A percentile compares a stretch with the other conserved stretches of the same genome.
Conservation (phyloP, 176 grass and related monocot genomes). For the Olyra latifolia region DNA sequence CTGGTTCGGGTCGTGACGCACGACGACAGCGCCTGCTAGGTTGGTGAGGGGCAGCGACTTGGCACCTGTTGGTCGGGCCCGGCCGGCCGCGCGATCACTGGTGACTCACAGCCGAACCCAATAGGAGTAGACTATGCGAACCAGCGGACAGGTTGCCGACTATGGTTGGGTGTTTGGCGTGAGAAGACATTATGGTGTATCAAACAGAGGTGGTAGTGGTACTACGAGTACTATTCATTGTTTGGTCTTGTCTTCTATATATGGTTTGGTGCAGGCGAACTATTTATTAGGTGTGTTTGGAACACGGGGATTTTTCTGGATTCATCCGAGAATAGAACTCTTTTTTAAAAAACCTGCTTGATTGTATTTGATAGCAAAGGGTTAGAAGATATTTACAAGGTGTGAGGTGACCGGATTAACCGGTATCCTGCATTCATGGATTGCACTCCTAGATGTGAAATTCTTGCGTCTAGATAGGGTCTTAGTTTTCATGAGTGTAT, state of each 20-base stretch:
- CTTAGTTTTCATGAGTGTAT: not conserved
- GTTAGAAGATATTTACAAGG: no score
- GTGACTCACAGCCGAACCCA: not conserved
- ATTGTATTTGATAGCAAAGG: no score
- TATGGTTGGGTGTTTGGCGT: not conserved
- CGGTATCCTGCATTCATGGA: no score
- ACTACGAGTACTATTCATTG: not conserved
- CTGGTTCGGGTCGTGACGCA: not conserved
- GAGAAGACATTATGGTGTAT: no score
- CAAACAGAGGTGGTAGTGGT: not conserved
- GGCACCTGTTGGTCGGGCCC: not conserved
- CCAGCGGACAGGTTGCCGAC: not conserved
- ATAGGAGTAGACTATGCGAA: not conserved
- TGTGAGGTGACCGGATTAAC: no score
- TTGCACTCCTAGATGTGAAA: no score
- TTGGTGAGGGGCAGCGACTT: constrained; percentile 8
- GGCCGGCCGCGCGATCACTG: not conserved
- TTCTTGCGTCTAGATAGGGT: no score
- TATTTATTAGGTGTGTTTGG: no score
- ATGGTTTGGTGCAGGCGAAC: no score
- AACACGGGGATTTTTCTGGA: no score
- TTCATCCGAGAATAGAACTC: no score
- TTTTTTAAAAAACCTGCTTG: no score
- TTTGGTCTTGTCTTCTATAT: not conserved
- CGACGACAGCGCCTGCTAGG: not conserved